phyloP scores from a whole-genome alignment of 2,329 filamentous ascomycete genomes.

The Diaporthe sp. region DNA sequence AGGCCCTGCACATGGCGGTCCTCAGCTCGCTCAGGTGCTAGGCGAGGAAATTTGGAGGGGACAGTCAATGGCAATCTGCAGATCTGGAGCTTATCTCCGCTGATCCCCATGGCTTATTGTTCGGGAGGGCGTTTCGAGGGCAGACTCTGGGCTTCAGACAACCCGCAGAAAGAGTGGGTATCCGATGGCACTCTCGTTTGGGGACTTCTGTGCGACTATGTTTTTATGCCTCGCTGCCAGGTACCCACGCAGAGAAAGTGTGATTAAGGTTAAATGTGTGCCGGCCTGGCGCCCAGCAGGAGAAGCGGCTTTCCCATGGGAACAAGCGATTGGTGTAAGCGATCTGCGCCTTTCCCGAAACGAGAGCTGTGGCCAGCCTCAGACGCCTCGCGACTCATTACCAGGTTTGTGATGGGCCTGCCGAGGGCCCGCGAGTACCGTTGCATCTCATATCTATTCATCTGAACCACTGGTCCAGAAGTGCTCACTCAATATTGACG shows the following conservation, averaged over 20 bases:
- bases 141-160: background rate
- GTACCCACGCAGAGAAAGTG: background rate
- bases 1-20: background rate
- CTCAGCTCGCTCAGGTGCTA: background rate
- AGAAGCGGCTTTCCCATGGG: background rate
- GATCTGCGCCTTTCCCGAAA: conserved; percentile 8
- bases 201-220: conserved; percentile 12
- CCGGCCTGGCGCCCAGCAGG: conserved; percentile 13
- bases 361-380: conserved; percentile 26
- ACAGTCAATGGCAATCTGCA: conserved; percentile 25
- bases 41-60: conserved; percentile 13
- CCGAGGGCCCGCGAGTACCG: conserved; percentile 5
- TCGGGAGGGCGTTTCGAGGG: conserved; percentile 7
- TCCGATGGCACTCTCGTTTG: background rate
- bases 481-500: conserved; percentile 2
- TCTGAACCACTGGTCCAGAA: conserved; percentile 25
- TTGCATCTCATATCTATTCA: conserved; percentile 29
- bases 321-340: conserved; percentile 14
- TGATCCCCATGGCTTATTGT: background rate
- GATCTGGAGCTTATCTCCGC: conserved; percentile 18
- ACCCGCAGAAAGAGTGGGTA: conserved; percentile 23
- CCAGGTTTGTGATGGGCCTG: conserved; percentile 21
- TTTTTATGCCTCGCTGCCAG: conserved; percentile 14
- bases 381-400: conserved; percentile 32
- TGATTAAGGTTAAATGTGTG: conserved; percentile 31